Conservation (phyloP, 768 basidiomycete species). For the Mycena capillaripes region DNA sequence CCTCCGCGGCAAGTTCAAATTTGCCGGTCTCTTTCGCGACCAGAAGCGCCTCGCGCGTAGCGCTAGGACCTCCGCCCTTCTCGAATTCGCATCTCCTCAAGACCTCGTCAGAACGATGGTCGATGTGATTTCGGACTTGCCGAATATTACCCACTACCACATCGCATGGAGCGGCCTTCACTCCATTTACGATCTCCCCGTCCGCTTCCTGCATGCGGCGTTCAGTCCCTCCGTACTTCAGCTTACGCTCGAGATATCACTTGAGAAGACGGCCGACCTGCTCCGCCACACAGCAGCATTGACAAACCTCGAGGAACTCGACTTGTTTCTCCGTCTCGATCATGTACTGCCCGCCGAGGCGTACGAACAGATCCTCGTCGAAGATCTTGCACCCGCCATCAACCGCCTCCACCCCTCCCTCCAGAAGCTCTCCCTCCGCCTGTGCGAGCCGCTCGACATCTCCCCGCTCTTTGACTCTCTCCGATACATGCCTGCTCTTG, state of each 20-base stretch:
- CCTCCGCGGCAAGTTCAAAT: slow-evolving; percentile 37
- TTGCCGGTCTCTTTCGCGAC: slow-evolving; percentile 51
- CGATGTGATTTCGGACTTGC: slow-evolving; percentile 58
- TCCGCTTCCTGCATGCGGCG: slow-evolving; percentile 51
- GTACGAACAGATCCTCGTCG: slow-evolving; percentile 49
- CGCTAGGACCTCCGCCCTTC: slow-evolving; percentile 46
- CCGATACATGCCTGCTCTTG: slow-evolving; percentile 47
- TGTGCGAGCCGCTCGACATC: slow-evolving; percentile 61
- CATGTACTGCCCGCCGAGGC: slow-evolving; percentile 40
- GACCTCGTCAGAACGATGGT: slow-evolving; percentile 57
- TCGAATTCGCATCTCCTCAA: slow-evolving; percentile 49
- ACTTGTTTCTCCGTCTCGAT: slow-evolving; percentile 59
- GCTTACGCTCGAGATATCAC: slow-evolving; percentile 58
- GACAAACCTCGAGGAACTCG: slow-evolving; percentile 55
- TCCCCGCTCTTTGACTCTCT: slow-evolving; percentile 56
- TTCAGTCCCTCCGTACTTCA: slow-evolving; percentile 54
- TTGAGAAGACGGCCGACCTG: slow-evolving; percentile 56
- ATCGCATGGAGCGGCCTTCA: slow-evolving; percentile 64
- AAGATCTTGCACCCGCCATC: slow-evolving; percentile 56
- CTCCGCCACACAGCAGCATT: slow-evolving; percentile 47
- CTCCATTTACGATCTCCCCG: slow-evolving; percentile 42
- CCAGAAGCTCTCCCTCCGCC: slow-evolving; percentile 54
- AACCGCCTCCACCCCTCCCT: slow-evolving; percentile 52
- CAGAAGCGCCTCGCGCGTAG: slow-evolving; percentile 43
- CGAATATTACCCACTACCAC: slow-evolving; percentile 63